phyloP scores from a whole-genome alignment of 2,329 filamentous ascomycete genomes.

The Annulohypoxylon truncatum region DNA sequence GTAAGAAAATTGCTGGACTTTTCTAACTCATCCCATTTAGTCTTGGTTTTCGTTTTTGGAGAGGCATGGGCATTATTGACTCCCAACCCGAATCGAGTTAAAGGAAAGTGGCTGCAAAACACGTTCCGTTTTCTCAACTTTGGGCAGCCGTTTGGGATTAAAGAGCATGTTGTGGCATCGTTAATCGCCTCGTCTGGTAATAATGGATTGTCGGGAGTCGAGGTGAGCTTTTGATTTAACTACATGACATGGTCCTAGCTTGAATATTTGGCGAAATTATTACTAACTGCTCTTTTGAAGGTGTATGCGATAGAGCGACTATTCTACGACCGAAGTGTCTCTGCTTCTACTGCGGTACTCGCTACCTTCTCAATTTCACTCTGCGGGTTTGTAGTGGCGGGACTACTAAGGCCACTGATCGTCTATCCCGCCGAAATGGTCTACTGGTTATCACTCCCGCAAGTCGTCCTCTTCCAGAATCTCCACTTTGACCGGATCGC shows the following conservation, averaged over 20 bases:
- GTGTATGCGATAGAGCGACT: conserved; percentile 24
- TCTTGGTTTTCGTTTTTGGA: conserved; percentile 29
- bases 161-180: conserved; percentile 30
- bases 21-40: conserved; percentile 3
- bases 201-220: conserved; percentile 28
- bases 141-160: conserved; percentile 26
- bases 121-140: conserved; percentile 18
- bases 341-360: conserved; percentile 2
- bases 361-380: conserved; percentile 3
- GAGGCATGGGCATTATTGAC: conserved; percentile 26
- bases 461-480: conserved; percentile 64
- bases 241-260: neutral
- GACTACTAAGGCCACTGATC: conserved; percentile 63
- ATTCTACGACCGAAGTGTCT: conserved; percentile 25
- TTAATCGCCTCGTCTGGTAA: conserved; percentile 28
- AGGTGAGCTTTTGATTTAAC: neutral
- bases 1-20: neutral
- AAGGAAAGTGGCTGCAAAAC: conserved; percentile 13
- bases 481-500: conserved; percentile 65
- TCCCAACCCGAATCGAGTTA: conserved; percentile 18
- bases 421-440: conserved; percentile 68
- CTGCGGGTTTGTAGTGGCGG: conserved; percentile 62
- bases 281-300: neutral
- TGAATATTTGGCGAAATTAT: neutral
- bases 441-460: conserved; percentile 66